These are phyloP conservation scores for Calocera viscosa DNA, from an alignment of 768 basidiomycete species.

Conservation along the genomic window DNA sequence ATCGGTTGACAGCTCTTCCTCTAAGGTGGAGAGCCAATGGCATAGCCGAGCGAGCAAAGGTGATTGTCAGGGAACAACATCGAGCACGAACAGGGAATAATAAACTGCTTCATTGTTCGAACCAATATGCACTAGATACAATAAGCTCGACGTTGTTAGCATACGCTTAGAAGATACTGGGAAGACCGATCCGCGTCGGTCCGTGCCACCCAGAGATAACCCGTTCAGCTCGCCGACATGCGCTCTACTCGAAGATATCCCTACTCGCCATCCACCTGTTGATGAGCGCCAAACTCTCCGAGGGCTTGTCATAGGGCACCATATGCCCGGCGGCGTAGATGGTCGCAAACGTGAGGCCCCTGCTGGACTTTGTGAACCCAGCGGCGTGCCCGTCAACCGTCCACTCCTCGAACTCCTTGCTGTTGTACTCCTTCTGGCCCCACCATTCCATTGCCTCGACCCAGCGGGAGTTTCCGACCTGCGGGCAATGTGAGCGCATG, in stretches of 20 bases:
- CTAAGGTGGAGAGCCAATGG: too few relatives aligned
- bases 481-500: background rate
- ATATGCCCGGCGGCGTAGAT: conserved; percentile 61
- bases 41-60: too few relatives aligned
- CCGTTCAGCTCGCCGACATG: background rate
- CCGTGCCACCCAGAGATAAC: too few relatives aligned
- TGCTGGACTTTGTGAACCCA: conserved; percentile 44
- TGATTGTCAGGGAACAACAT: too few relatives aligned
- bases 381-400: conserved; percentile 40
- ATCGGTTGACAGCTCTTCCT: too few relatives aligned
- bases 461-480: conserved; percentile 62
- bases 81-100: too few relatives aligned
- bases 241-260: background rate
- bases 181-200: too few relatives aligned
- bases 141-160: too few relatives aligned
- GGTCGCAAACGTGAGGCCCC: conserved; percentile 51
- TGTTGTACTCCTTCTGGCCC: conserved; percentile 40
- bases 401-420: conserved; percentile 42
- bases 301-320: conserved; percentile 62
- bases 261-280: conserved; percentile 42
- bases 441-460: conserved; percentile 62
- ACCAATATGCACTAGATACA: too few relatives aligned
- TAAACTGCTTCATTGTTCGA: too few relatives aligned
- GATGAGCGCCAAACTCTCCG: conserved; percentile 49
- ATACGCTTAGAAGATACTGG: too few relatives aligned